These are phyloP conservation scores for Colletotrichum brevisporum DNA, from an alignment of 2,329 filamentous ascomycete genomes.

Conservation along the genomic window DNA sequence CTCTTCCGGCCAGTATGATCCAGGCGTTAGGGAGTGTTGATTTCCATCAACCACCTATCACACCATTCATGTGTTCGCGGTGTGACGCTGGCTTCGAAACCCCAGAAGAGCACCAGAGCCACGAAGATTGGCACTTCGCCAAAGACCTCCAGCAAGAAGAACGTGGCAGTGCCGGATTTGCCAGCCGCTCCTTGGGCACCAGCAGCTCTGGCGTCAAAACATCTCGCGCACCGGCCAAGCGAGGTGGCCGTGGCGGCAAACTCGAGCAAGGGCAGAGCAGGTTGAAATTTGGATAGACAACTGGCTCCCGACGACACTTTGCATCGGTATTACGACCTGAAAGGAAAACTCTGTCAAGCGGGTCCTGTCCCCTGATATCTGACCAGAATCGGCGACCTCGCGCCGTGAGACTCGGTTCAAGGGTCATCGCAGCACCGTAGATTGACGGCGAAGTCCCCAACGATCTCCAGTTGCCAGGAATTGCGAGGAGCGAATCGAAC, in stretches of 20 bases:
- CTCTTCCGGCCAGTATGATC: not conserved
- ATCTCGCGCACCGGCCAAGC: constrained; percentile 57
- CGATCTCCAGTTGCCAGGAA: not conserved
- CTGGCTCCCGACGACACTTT: not conserved
- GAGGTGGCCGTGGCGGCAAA: constrained; percentile 50
- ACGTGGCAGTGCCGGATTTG: constrained; percentile 64
- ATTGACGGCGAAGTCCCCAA: not conserved
- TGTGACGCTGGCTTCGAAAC: constrained; percentile 75
- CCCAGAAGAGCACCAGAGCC: constrained; percentile 75
- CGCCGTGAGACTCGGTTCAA: constrained; percentile 24
- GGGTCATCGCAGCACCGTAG: constrained; percentile 22
- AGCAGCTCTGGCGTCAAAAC: constrained; percentile 48
- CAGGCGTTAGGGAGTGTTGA: not conserved
- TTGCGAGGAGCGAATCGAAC: not conserved
- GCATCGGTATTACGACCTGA: not conserved
- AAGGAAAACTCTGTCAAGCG: constrained; percentile 35
- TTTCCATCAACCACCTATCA: constrained; percentile 50
- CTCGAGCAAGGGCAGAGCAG: constrained; percentile 72
- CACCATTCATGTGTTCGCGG: constrained; percentile 68
- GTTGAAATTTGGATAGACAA: constrained; percentile 69
- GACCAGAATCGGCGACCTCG: constrained; percentile 15
- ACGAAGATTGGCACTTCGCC: constrained; percentile 95
- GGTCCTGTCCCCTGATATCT: constrained; percentile 35
- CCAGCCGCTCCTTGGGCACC: constrained; percentile 51
- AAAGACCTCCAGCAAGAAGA: constrained; percentile 82